A percentile compares a stretch with the other conserved stretches of the same genome.
Conservation (phyloP, 2,329 filamentous ascomycete genomes). For the Fusarium pseudograminearum region DNA sequence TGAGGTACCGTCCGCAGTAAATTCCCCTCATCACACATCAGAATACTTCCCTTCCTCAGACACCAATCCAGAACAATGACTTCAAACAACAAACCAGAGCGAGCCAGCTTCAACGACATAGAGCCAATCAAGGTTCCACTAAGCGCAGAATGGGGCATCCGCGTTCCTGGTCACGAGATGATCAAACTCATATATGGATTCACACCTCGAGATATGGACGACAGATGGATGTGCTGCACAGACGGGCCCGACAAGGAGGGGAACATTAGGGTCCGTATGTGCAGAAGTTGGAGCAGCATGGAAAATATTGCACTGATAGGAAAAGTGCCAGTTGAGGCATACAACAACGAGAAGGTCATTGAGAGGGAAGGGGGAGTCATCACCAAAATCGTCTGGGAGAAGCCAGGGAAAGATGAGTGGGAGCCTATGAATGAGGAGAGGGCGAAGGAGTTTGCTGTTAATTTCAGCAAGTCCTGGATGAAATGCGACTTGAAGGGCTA, state of each 20-base stretch:
- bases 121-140: neutral
- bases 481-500: neutral
- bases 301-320: constrained; percentile 20
- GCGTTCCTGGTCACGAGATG: constrained; percentile 22
- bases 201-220: constrained; percentile 21
- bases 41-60: neutral
- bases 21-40: too few relatives aligned
- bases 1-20: neutral
- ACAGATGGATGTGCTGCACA: constrained; percentile 23
- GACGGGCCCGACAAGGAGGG: constrained; percentile 15
- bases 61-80: neutral
- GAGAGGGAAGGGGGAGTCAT: constrained; percentile 27
- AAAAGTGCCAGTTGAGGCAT: neutral
- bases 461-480: constrained; percentile 3
- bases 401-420: neutral
- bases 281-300: constrained; percentile 23
- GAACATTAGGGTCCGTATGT: constrained; percentile 17
- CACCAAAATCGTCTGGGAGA: constrained; percentile 18
- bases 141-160: constrained; percentile 18
- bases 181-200: constrained; percentile 29
- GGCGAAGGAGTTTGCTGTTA: constrained; percentile 11
- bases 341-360: neutral
- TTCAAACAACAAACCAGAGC: neutral
- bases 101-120: neutral
- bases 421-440: constrained; percentile 7